Evolutionary conservation across 2,329 filamentous ascomycete genomes (phyloP).

Genomic region (Calonectria ilicicola): DNA sequence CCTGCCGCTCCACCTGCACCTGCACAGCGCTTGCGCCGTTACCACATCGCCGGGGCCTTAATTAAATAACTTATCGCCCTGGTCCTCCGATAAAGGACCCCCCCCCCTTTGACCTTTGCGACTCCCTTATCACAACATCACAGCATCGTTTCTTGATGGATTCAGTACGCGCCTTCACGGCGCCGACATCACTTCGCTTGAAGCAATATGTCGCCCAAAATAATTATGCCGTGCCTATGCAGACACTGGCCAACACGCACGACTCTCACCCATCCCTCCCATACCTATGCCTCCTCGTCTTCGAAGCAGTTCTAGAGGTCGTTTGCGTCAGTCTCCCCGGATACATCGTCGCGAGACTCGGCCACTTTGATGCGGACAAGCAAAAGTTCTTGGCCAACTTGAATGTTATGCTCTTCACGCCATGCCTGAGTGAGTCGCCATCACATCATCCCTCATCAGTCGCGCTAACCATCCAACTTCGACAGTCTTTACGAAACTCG

Average conservation of each 20-base stretch:
- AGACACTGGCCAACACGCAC: constrained; percentile 56
- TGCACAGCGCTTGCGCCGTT: constrained; percentile 24
- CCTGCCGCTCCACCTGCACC: constrained; percentile 23
- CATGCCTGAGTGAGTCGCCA: constrained; percentile 82
- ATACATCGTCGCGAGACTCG: constrained; percentile 89
- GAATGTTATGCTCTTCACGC: constrained; percentile 96
- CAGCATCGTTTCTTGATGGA: constrained; percentile 46
- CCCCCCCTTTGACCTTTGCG: constrained; percentile 9
- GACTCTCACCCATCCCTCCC: constrained; percentile 73
- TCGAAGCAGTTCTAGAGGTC: constrained; percentile 94
- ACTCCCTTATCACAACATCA: constrained; percentile 17
- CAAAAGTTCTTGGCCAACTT: constrained; percentile 98
- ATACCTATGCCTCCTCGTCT: constrained; percentile 84
- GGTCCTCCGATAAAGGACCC: constrained; percentile 22
- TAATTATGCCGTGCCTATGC: constrained; percentile 56
- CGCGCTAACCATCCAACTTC: constrained; percentile 31
- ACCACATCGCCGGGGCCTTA: constrained; percentile 27
- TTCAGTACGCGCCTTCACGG: constrained; percentile 52
- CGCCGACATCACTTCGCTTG: constrained; percentile 60
- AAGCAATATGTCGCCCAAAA: constrained; percentile 49
- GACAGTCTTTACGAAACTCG: constrained; percentile 94
- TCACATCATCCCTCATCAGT: background rate
- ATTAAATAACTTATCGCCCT: constrained; percentile 31
- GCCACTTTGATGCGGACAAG: constrained; percentile 94
- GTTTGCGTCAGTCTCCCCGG: constrained; percentile 95